Conservation (phyloP, 2,329 filamentous ascomycete genomes). For the Penicillium sp. region DNA sequence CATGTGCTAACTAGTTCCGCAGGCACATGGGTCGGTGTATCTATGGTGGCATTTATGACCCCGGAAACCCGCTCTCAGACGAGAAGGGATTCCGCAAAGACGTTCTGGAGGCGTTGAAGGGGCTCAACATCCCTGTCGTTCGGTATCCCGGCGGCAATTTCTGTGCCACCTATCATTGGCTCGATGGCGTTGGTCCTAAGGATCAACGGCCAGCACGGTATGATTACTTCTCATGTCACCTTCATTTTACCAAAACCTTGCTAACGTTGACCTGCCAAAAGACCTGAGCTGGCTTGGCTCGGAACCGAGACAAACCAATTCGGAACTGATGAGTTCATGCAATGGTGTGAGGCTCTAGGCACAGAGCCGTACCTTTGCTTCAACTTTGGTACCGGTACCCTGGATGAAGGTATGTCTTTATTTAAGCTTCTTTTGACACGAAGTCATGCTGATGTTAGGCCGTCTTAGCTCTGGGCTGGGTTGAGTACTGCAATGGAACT, state of each 20-base stretch:
- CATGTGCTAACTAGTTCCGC: conserved; percentile 18
- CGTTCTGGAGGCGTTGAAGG: conserved; percentile 70
- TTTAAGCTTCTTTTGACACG: neutral
- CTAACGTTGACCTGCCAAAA: conserved; percentile 21
- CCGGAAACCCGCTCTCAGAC: conserved; percentile 70
- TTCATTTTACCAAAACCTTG: neutral
- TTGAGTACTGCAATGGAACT: conserved; percentile 84
- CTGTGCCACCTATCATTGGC: conserved; percentile 81
- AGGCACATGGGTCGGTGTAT: conserved; percentile 89
- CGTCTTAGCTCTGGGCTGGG: conserved; percentile 64
- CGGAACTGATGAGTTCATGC: conserved; percentile 83
- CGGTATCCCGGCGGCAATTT: conserved; percentile 85
- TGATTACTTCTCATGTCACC: neutral
- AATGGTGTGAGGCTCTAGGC: conserved; percentile 71
- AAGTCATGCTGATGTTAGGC: neutral
- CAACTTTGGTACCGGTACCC: conserved; percentile 75
- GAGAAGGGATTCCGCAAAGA: conserved; percentile 75
- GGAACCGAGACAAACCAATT: conserved; percentile 76
- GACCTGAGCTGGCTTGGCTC: conserved; percentile 77
- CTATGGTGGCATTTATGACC: conserved; percentile 83
- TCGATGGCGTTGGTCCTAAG: conserved; percentile 73
- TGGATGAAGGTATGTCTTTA: conserved; percentile 50
- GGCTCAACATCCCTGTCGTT: conserved; percentile 73
- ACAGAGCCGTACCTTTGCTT: conserved; percentile 78
- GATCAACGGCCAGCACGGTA: conserved; percentile 64